These are phyloP conservation scores for Pleurotus platypus DNA, from an alignment of 768 basidiomycete genomes.

Conservation along the genomic window DNA sequence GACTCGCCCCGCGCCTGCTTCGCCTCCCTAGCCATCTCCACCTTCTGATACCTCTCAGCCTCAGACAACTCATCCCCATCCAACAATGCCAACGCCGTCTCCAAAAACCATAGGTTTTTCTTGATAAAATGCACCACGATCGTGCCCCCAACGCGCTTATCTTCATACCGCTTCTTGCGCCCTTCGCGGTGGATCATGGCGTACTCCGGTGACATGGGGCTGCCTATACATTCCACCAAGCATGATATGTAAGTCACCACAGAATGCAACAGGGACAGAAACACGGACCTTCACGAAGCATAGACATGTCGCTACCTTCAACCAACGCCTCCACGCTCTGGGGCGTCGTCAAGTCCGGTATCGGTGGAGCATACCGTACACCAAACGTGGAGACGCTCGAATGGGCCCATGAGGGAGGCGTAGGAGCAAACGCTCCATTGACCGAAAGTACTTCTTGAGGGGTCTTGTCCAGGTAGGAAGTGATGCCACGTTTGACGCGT, in stretches of 20 bases:
- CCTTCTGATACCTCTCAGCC: slow-evolving; percentile 36
- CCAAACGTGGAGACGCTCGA: slow-evolving; percentile 89
- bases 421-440: slow-evolving; percentile 27
- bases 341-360: slow-evolving; percentile 56
- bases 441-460: slow-evolving; percentile 30
- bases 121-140: slow-evolving; percentile 97
- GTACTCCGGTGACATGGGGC: slow-evolving; percentile 53
- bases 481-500: slow-evolving; percentile 57
- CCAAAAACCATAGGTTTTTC: slow-evolving; percentile 94
- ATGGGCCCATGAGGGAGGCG: slow-evolving; percentile 64
- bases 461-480: slow-evolving; percentile 45
- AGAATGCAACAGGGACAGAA: background rate
- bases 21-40: slow-evolving; percentile 1
- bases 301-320: slow-evolving; percentile 86
- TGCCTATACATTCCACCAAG: slow-evolving; percentile 32
- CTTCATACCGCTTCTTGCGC: slow-evolving; percentile 57
- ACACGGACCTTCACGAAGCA: slow-evolving; percentile 55
- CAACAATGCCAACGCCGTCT: slow-evolving; percentile 85
- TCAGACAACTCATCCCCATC: slow-evolving; percentile 75
- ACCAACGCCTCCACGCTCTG: slow-evolving; percentile 90
- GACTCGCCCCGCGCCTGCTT: slow-evolving; percentile 17
- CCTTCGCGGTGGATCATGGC: slow-evolving; percentile 78
- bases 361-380: slow-evolving; percentile 66
- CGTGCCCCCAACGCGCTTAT: slow-evolving; percentile 82
- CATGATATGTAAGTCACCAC: slow-evolving; percentile 1